Evolutionary conservation across 805 yeast species (phyloP).

Genomic region (Wickerhamiella vanderwaltii): DNA sequence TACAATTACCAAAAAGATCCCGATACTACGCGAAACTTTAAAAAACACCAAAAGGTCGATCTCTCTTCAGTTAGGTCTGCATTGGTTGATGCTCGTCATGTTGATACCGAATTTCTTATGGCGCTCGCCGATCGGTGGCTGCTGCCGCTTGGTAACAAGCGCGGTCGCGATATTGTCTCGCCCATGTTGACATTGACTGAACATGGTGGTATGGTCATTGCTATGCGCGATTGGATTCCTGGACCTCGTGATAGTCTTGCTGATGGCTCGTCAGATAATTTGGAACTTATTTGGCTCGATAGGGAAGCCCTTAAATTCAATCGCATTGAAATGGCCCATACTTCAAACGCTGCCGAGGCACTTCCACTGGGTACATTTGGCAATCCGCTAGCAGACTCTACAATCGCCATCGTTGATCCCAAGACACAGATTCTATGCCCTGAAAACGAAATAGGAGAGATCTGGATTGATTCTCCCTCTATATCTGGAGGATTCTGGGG

Average conservation of each 20-base stretch:
- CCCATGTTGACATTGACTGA: slow-evolving; percentile 84
- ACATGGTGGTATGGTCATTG: slow-evolving; percentile 90
- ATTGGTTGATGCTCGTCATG: slow-evolving; percentile 72
- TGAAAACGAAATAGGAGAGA: slow-evolving; percentile 79
- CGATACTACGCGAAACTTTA: slow-evolving; percentile 64
- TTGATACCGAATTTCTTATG: slow-evolving; percentile 87
- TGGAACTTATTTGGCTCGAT: slow-evolving; percentile 47
- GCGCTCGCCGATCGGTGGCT: slow-evolving; percentile 83
- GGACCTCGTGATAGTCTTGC: slow-evolving; percentile 28
- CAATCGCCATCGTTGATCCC: slow-evolving; percentile 87
- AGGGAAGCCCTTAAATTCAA: slow-evolving; percentile 62
- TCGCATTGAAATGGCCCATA: slow-evolving; percentile 50
- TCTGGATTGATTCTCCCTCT: slow-evolving; percentile 94
- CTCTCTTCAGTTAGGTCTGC: slow-evolving; percentile 79
- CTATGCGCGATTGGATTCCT: slow-evolving; percentile 76
- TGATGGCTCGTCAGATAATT: slow-evolving; percentile 41
- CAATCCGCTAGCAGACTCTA: slow-evolving; percentile 86
- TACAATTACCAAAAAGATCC: slow-evolving; percentile 90
- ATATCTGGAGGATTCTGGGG: slow-evolving; percentile 86
- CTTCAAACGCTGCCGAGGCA: slow-evolving; percentile 37
- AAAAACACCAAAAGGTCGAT: slow-evolving; percentile 62
- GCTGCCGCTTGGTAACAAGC: slow-evolving; percentile 74
- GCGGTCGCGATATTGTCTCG: slow-evolving; percentile 63
- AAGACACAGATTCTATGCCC: slow-evolving; percentile 68
- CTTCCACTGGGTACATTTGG: slow-evolving; percentile 75